Conservation (phyloP, 805 yeast species). For the Candida tallmaniae region DNA sequence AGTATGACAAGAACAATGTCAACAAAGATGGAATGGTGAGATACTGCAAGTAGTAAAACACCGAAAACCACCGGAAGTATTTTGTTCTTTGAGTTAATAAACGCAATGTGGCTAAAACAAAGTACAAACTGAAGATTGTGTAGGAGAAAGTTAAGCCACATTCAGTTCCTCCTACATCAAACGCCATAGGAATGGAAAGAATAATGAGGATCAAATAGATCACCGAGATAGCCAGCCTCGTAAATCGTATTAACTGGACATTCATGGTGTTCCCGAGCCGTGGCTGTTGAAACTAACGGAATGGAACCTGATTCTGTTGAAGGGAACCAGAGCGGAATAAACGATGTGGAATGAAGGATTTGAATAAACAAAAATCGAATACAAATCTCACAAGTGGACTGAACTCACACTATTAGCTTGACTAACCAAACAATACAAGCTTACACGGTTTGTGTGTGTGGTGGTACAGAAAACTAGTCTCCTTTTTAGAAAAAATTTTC, state of each 20-base stretch:
- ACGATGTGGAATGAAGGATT: no score
- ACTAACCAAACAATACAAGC: no score
- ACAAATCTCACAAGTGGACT: no score
- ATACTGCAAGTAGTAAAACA: constrained; percentile 76
- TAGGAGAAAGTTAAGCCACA: constrained; percentile 88
- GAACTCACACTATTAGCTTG: no score
- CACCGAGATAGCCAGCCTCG: constrained; percentile 35
- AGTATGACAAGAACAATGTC: constrained; percentile 60
- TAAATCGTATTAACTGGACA: constrained; percentile 7
- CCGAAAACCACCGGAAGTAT: constrained; percentile 42
- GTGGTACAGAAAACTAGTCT: no score
- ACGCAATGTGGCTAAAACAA: constrained; percentile 67
- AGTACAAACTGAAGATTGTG: constrained; percentile 53
- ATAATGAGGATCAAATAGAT: constrained; percentile 66
- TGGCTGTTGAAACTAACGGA: no score
- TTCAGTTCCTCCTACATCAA: constrained; percentile 86
- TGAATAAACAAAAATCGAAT: no score
- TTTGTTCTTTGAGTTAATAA: constrained; percentile 42
- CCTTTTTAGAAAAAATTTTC: no score
- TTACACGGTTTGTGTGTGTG: no score
- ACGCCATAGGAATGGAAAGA: constrained; percentile 85
- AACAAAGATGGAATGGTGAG: constrained; percentile 75
- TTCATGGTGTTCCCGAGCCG: no score
- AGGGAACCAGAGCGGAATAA: no score
- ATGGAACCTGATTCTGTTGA: no score